Base-by-base conservation (phyloP, 768 basidiomycete genomes). In the Auriscalpium microsporum region DNA sequence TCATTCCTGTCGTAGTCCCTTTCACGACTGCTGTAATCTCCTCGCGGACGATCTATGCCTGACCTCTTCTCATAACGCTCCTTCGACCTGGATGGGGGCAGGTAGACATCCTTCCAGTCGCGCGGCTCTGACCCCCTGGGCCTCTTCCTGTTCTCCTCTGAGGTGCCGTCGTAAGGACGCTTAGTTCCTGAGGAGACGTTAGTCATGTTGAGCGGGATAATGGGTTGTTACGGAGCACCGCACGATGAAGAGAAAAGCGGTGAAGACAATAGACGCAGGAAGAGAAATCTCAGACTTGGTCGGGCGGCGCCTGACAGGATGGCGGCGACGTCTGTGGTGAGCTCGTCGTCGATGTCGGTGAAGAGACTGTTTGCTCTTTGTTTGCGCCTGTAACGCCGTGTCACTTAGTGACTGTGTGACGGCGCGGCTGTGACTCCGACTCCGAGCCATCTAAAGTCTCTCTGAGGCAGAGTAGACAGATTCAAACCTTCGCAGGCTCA, bases 171-270 rank as follows among this genome's bases (percentile, higher is more conserved):
- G 83, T 81, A 81, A 60, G 83, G 72, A 71, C 87, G 86, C 84
- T 90, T 90, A 69, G 78, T 75, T 77, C 87, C 87, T 89, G 87
- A 78, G 76, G 83, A 75, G 68, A 82, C 71, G 80, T 90, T 87
- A 89, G 87, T 82, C 86, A 89, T 78, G 59, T 65, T 67, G 63
- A 61, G 46, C 35, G 53, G 21, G 57, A 59, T 56, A 63, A 77
- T 72, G 78, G 62, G 78, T 78, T 76, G 77, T 84, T 85, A 85
- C 83, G 75, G 78, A 75, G 79, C 79, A 84, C 85, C 86, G 84
- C 86, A 87, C 84, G 86, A 86, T 85, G 70, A 73, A 74, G 74
- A 71, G 64, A 63, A 65, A 59, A 63, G 45, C 56, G 56, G 45
- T 44, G 45, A 47, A 13, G 46, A 48, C 28, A 28, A 7, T 4